Conservation (phyloP, 2,329 filamentous ascomycete species). For the Dactylellina parvicollis region DNA sequence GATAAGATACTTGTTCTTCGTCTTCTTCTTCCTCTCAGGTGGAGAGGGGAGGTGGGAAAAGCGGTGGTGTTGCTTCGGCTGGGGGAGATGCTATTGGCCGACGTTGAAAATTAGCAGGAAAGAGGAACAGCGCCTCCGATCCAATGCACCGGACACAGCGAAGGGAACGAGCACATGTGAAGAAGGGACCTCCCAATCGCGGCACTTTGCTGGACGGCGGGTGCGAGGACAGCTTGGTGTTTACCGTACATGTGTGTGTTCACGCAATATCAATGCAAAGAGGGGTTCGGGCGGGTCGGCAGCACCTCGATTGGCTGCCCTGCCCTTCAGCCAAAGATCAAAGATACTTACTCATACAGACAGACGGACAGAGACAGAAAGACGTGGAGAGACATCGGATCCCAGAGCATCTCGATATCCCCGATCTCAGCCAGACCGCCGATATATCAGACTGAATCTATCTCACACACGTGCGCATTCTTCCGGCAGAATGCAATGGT, state of each 20-base stretch:
- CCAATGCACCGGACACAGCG: background rate
- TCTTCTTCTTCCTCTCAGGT: no score
- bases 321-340: no score
- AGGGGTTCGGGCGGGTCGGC: background rate
- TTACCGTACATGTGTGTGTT: no score
- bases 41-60: slow-evolving; percentile 12
- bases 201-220: background rate
- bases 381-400: no score
- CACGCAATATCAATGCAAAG: background rate
- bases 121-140: no score
- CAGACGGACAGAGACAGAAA: no score
- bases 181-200: slow-evolving; percentile 3
- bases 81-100: slow-evolving; percentile 19
- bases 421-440: background rate
- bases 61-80: slow-evolving; percentile 40
- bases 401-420: background rate
- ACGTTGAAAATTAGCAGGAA: background rate
- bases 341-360: no score
- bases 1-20: background rate
- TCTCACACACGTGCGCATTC: slow-evolving; percentile 25
- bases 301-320: background rate
- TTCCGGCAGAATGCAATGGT: slow-evolving; percentile 24
- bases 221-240: background rate
- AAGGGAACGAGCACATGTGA: background rate
- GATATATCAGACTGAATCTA: no score